Conservation (phyloP, 2,329 filamentous ascomycete species). For the Alternaria ethzedia region DNA sequence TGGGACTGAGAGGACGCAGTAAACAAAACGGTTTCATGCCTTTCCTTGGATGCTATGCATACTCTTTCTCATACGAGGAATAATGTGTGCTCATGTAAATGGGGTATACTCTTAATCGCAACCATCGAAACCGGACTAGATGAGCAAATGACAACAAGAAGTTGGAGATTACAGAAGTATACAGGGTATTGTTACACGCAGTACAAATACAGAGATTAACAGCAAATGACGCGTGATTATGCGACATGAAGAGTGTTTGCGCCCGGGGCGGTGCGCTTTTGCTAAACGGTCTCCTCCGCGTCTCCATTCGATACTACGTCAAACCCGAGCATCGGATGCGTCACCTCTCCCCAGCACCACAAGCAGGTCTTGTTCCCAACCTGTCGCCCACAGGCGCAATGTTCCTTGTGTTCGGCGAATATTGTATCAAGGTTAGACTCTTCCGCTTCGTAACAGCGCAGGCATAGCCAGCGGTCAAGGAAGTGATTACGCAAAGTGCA, state of each 20-base stretch:
- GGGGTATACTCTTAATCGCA: not conserved
- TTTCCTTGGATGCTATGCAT: too few relatives aligned
- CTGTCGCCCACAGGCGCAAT: constrained; percentile 16
- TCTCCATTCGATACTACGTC: not conserved
- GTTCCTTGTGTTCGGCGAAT: not conserved
- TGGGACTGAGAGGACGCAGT: not conserved
- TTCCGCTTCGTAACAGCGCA: constrained; percentile 27
- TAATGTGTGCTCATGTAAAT: not conserved
- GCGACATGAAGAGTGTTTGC: not conserved
- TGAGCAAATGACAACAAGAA: not conserved
- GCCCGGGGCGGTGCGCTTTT: not conserved
- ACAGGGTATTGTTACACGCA: not conserved
- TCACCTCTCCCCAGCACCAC: constrained; percentile 24
- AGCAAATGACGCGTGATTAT: not conserved
- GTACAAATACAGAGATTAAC: not conserved
- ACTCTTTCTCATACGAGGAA: not conserved
- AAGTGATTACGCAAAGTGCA: constrained; percentile 27
- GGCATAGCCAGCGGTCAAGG: constrained; percentile 31
- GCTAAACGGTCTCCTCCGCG: not conserved
- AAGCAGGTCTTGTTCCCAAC: constrained; percentile 14
- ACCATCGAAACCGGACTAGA: not conserved
- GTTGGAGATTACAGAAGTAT: not conserved
- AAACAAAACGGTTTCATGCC: not conserved
- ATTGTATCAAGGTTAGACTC: constrained; percentile 4
- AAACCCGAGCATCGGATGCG: not conserved